A percentile compares a stretch with the other conserved stretches of the same genome.
These are phyloP conservation scores for Rhizopus microsporus DNA, from an alignment of 371 early-diverging fungal species.

Conservation along the genomic window DNA sequence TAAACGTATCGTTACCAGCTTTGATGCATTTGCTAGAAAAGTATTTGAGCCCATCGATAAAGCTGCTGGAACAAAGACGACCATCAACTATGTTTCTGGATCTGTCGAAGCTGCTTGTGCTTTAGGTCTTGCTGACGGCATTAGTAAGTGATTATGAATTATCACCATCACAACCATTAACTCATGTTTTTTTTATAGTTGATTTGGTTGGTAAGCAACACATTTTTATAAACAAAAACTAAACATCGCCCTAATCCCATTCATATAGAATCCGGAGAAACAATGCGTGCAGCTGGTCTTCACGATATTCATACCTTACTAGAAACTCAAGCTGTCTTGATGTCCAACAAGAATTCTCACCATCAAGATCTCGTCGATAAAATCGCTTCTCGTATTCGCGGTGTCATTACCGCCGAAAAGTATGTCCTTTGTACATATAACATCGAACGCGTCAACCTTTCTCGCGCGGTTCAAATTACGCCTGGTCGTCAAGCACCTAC, in stretches of 20 bases:
- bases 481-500: slow-evolving; percentile 96
- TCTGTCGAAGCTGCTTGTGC: slow-evolving; percentile 97
- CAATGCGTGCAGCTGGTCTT: slow-evolving; percentile 98
- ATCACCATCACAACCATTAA: background rate
- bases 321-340: slow-evolving; percentile 85
- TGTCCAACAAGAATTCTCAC: slow-evolving; percentile 65
- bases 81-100: slow-evolving; percentile 86
- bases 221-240: background rate
- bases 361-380: slow-evolving; percentile 72
- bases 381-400: slow-evolving; percentile 84
- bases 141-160: slow-evolving; percentile 67
- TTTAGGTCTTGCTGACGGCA: slow-evolving; percentile 95
- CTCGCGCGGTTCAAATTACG: slow-evolving; percentile 73
- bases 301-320: slow-evolving; percentile 84
- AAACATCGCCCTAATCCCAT: background rate
- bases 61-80: slow-evolving; percentile 57
- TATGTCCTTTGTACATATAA: slow-evolving; percentile 94
- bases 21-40: slow-evolving; percentile 70
- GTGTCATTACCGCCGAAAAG: slow-evolving; percentile 86
- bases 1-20: slow-evolving; percentile 93
- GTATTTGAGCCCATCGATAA: slow-evolving; percentile 76
- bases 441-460: slow-evolving; percentile 64
- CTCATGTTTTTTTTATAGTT: slow-evolving; percentile 12
- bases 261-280: slow-evolving; percentile 91
- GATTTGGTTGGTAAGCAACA: slow-evolving; percentile 21